phyloP scores from a whole-genome alignment of 2,329 filamentous ascomycete species.

The Sporothrix brasiliensis region DNA sequence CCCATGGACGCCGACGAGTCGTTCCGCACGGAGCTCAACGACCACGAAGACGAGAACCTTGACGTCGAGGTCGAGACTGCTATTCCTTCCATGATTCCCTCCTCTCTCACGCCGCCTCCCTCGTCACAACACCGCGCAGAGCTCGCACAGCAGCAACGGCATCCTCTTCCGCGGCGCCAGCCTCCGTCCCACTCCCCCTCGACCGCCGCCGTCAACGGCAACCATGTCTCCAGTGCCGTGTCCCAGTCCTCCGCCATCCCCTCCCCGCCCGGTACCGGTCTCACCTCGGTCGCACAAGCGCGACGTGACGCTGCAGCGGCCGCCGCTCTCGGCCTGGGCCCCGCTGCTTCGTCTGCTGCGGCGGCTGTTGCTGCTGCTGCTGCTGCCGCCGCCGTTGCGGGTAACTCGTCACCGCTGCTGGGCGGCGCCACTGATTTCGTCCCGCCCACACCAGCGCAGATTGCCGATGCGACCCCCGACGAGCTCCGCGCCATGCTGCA shows the following conservation, averaged over 20 bases:
- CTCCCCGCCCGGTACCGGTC: constrained; percentile 57
- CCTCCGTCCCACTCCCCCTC: constrained; percentile 30
- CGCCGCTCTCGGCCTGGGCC: constrained; percentile 8
- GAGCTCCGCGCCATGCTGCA: constrained; percentile 62
- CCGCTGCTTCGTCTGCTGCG: background rate
- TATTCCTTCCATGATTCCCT: constrained; percentile 54
- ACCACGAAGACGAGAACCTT: constrained; percentile 50
- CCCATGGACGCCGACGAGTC: constrained; percentile 54
- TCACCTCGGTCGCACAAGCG: constrained; percentile 42
- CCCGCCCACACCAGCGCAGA: constrained; percentile 53
- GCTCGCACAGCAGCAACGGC: constrained; percentile 21
- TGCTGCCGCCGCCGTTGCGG: background rate
- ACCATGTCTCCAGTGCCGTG: constrained; percentile 40
- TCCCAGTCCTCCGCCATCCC: constrained; percentile 54
- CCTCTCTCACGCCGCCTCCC: constrained; percentile 61
- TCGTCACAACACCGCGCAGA: constrained; percentile 45
- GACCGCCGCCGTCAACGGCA: constrained; percentile 33
- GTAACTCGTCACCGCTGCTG: constrained; percentile 24
- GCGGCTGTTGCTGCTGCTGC: background rate
- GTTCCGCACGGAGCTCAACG: constrained; percentile 56
- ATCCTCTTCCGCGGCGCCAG: constrained; percentile 30
- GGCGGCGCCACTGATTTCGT: constrained; percentile 46
- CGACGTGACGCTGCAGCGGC: constrained; percentile 32
- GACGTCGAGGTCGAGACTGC: constrained; percentile 49
- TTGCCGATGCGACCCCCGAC: constrained; percentile 57